Evolutionary conservation across 441 rosid species (phyloP).

Genomic region (Pelargonium hybrid): DNA sequence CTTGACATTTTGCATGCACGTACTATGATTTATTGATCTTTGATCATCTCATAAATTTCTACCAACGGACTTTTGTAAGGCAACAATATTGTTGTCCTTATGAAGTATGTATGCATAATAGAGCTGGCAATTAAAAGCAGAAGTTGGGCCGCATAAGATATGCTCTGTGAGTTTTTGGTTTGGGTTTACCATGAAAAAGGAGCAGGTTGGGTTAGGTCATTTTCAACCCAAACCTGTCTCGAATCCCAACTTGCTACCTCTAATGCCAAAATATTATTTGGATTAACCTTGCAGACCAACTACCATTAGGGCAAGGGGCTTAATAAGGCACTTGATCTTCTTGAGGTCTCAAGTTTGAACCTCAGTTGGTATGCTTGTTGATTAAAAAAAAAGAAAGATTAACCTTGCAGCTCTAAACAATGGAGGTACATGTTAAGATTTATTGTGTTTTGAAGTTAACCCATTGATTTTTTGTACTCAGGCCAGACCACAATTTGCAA

Average conservation of each 20-base stretch:
- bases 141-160: not conserved
- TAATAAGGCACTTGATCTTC: no score
- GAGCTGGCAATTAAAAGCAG: not conserved
- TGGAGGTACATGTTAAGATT: not conserved
- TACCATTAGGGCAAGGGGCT: no score
- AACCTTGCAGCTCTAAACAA: conserved; percentile 3
- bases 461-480: conserved; percentile 23
- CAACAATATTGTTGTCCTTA: not conserved
- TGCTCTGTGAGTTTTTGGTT: no score
- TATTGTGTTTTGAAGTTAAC: conserved; percentile 6
- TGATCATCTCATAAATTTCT: not conserved
- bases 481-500: conserved; percentile 66
- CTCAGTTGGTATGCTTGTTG: no score
- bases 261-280: not conserved
- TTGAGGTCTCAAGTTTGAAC: no score
- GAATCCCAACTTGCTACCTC: no score
- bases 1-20: not conserved
- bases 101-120: not conserved
- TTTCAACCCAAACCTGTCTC: no score
- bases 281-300: no score
- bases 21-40: not conserved
- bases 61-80: not conserved
- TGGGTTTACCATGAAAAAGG: no score
- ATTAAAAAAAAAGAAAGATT: no score
- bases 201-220: no score